Evolutionary conservation across 192 early-diverging fungal genomes (phyloP).

Genomic region (Mortierella hygrophila): DNA sequence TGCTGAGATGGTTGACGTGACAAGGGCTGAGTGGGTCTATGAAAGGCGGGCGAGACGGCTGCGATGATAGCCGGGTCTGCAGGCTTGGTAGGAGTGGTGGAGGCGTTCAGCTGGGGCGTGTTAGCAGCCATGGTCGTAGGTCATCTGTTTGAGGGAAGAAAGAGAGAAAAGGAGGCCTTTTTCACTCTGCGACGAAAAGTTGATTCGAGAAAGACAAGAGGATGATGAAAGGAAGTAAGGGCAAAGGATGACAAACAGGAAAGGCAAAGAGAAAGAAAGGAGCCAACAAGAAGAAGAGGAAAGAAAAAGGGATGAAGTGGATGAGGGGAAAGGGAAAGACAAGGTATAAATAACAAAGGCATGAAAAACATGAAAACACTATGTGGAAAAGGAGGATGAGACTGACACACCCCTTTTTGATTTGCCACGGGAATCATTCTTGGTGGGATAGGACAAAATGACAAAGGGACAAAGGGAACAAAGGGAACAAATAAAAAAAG

Average conservation of each 20-base stretch:
- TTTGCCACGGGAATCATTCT: neutral
- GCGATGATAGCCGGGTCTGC: conserved; percentile 15
- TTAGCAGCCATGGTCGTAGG: neutral
- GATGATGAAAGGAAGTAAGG: neutral
- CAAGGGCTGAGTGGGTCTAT: conserved; percentile 1
- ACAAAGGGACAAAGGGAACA: too few relatives aligned
- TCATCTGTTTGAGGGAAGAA: neutral
- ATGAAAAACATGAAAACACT: neutral
- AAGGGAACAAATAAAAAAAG: too few relatives aligned
- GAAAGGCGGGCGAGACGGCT: conserved; percentile 18
- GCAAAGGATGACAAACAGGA: neutral
- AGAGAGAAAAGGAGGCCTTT: neutral
- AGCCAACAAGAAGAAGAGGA: neutral
- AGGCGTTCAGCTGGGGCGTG: neutral
- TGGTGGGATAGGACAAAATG: neutral
- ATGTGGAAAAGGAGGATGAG: neutral
- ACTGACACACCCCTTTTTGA: neutral
- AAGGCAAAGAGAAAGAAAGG: neutral
- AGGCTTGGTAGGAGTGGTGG: neutral
- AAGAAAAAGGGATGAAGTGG: neutral
- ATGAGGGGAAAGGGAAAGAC: neutral
- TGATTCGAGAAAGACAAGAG: neutral
- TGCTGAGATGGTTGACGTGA: conserved; percentile 19
- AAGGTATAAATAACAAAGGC: neutral
- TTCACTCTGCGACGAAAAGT: neutral